phyloP scores from a whole-genome alignment of 441 rosid genomes.

The Erysimum pusillum region DNA sequence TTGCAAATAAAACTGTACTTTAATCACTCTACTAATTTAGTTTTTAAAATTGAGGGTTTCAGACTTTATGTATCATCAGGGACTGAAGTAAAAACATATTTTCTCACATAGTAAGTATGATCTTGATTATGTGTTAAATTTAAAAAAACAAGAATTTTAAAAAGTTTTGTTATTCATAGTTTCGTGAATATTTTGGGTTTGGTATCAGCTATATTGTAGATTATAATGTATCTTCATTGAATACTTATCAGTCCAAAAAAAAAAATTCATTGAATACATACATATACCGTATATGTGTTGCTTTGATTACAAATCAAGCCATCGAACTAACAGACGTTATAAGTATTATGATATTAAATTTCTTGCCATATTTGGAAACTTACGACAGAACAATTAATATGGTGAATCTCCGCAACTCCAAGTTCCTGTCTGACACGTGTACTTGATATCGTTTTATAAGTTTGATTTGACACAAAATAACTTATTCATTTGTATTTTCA shows the following conservation, averaged over 20 bases:
- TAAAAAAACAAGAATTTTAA: background rate
- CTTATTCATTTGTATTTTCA: conserved; percentile 15
- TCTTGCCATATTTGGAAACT: conserved; percentile 45
- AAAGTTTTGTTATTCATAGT: background rate
- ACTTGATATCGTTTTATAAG: background rate
- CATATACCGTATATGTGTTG: background rate
- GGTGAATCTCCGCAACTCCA: conserved; percentile 41
- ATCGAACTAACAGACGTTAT: conserved; percentile 23
- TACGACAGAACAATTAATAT: conserved; percentile 42
- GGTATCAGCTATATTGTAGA: background rate
- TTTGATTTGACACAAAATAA: conserved; percentile 6
- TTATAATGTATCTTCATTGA: background rate
- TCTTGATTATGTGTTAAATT: background rate
- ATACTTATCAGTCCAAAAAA: too few relatives aligned
- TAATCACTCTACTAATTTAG: background rate
- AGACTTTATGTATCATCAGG: background rate
- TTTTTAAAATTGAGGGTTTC: background rate
- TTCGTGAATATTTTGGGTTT: background rate
- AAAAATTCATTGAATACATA: background rate
- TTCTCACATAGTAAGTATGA: background rate
- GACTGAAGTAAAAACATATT: background rate
- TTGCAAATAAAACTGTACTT: background rate
- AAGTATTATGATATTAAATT: conserved; percentile 19
- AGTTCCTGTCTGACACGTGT: conserved; percentile 49
- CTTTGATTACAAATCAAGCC: conserved; percentile 30